Evolutionary conservation across 2,329 filamentous ascomycete species (phyloP), one percentile per base, ranked within the genome.

Genomic region (Calonectria crousiana): DNA sequence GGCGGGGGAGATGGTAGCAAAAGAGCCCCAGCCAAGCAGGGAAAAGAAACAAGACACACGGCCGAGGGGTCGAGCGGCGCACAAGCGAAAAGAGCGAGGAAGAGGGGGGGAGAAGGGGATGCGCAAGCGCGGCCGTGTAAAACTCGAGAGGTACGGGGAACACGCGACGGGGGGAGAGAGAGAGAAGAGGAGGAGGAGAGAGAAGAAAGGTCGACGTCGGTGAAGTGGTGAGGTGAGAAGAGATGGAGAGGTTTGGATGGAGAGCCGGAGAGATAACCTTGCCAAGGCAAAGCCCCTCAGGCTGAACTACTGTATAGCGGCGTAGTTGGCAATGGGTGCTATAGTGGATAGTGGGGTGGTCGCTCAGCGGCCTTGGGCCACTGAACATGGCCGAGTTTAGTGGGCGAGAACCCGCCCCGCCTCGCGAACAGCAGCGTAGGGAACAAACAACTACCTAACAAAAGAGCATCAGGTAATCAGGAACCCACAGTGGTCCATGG

Each of bases 1-100:
- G 81, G 81, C 78, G 79, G 82, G 79, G 81, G 78, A 78, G 78
- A 72, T 74, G 75, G 72, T 75, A 81, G 78, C 77, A 80, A 77
- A 76, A 79, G 71, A 77, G 78, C 74, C 71, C 65, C 77, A 76
- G 76, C 75, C 71, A 77, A 75, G 78, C 72, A 79, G 52, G 77
- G 76, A 73, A 65, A 64, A 65, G 77, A 70, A 62, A 41, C 56
- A 62, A 71, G 66, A 65, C 74, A 69, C 58, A 74, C 34, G 56
- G 77, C 76, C 72, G 73, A 73, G 18, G 70, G 70, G 68, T 71
- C 74, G 77, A 77, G 77, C 79, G 79, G 77, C 77, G 79, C 72
- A 44, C 67, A 44, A 70, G 62, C 64, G 52, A 65, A 70, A 72
- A 71, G 69, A 69, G 72, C 53, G 58, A 66, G 67, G 62, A 69